Percentiles rank a stretch among this genome's conserved stretches.
Conservation (phyloP, 352 stramenopile species). For the Bremia lactucae region DNA sequence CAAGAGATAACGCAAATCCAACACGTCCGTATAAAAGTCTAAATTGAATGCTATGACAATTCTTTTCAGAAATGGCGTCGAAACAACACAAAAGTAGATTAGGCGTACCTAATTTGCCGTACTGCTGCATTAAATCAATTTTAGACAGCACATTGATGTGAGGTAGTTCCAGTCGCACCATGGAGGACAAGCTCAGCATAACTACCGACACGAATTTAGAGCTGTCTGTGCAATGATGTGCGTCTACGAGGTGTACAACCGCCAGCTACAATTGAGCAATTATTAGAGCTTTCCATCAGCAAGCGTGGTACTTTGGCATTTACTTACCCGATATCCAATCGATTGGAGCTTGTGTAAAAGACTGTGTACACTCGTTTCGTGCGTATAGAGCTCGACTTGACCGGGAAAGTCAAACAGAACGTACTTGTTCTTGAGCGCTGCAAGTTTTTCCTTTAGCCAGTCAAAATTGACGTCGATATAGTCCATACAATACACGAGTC, state of each 20-base stretch:
- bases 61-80: neutral
- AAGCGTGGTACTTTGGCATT: too few species aligned
- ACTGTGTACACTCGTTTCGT: constrained; percentile 93
- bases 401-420: constrained; percentile 98
- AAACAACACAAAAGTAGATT: neutral
- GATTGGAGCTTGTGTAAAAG: constrained; percentile 92
- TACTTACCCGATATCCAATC: constrained; percentile 73
- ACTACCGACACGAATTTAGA: constrained; percentile 97
- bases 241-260: constrained; percentile 93
- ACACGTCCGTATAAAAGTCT: constrained; percentile 82
- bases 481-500: constrained; percentile 98
- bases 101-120: constrained; percentile 62
- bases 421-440: constrained; percentile 88
- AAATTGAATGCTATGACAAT: constrained; percentile 63
- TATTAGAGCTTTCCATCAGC: too few species aligned
- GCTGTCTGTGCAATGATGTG: constrained; percentile 88
- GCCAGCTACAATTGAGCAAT: constrained; percentile 76
- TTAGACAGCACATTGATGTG: constrained; percentile 99
- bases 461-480: constrained; percentile 97
- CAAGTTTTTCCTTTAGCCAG: constrained; percentile 93
- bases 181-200: constrained; percentile 94
- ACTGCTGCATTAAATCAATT: constrained; percentile 94
- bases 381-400: constrained; percentile 99
- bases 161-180: constrained; percentile 95
- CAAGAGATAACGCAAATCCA: constrained; percentile 75